Evolutionary conservation across 108 stramenopile species (phyloP), one percentile per base, ranked within the genome.

Genomic region (Cyclotella baltica): DNA sequence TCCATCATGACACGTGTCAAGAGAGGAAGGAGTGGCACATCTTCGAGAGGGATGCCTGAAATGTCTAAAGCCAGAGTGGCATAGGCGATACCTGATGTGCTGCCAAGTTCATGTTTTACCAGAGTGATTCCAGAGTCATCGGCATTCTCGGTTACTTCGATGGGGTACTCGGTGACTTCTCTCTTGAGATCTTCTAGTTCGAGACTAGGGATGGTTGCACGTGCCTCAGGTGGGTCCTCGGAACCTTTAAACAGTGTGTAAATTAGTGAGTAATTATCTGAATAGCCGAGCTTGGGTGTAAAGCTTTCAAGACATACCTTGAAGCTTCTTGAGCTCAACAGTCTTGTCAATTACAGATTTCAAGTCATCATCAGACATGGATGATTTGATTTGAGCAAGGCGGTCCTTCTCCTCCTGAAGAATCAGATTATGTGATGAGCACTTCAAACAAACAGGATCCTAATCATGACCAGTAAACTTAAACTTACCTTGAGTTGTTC

Each of bases 61-160:
- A 97, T 65, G 76, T 98, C 97, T 23, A 99, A 79, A 6, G 83
- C 94, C 59, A 82, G 52, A 70, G 83, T 91, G 13, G 89, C 91
- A 83, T 99, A 99, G 0, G 96, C 90, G 79, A 99, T 97, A 48
- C 98, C 98, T 10, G 90, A 92, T 34, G 97, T 97, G 36, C 94
- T 96, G 27, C 83, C 90, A 35, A 98, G 75, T 62, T 90, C 93
- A 75, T 97, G 96, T 13, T 91, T 87, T 4, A 97, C 80, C 5
- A 97, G 85, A 36, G 92, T 96, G 15, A 97, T 84, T 27, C 95
- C 96, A 36, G 92, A 78, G 25, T 85, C 75, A 47, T 73, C 85
- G 67, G 89, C 89, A 67, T 93, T 94, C 47, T 93, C 88, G 20
- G 72, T 72, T 18, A 95, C 92, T 0, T 78, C 92, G 85, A 94